Base-by-base conservation (phyloP, 106 monocot genomes). In the Apostasia shenzhenica region DNA sequence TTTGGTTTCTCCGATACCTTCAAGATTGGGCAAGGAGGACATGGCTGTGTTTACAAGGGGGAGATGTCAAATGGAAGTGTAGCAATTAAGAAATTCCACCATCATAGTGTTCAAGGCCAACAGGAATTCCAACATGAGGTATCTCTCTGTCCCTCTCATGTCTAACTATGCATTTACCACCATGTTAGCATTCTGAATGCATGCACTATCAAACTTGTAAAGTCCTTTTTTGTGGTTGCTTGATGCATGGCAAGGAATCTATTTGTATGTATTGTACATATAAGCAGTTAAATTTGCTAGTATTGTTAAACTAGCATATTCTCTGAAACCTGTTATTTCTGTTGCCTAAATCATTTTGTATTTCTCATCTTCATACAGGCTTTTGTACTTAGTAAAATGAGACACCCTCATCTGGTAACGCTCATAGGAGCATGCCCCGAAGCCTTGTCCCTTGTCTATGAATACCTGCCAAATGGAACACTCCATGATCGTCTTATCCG, bases 1-100 rank as follows among this genome's bases (percentile, higher is more conserved):
- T 94, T 89, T 59, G 69, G 81, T 9, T 94, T 87, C 80, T 94
- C 93, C 41, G 89, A 90, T 61, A 76, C 86, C 73, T 94, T 90
- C 72, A 90, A 86, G 64, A 70, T 90, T 51, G 75, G 83, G 4
- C 77, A 82, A 13, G 77, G 75, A 45, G 81, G 82, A 56, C 76
- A 73, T 57, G 84, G 83, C 45, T 78, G 78, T 69, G 76, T 94
- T 6, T 94, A 90, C 44, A 94, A 86, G 68, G 93, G 89, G 54
- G 93, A 94, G 56, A 77, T 94, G 49, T 61, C 82, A 52, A 75
- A 77, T 57, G 84, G 67, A 84, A 94, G 57, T 57, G 86, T 94
- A 48, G 80, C 72, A 39, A 84, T 94, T 8, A 86, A 79, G 60
- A 84, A 80, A 59, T 69, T 90, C 59, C 78, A 87, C 74, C 70